Evolutionary conservation across 768 basidiomycete species (phyloP).

Genomic region (Naganishia onofrii): DNA sequence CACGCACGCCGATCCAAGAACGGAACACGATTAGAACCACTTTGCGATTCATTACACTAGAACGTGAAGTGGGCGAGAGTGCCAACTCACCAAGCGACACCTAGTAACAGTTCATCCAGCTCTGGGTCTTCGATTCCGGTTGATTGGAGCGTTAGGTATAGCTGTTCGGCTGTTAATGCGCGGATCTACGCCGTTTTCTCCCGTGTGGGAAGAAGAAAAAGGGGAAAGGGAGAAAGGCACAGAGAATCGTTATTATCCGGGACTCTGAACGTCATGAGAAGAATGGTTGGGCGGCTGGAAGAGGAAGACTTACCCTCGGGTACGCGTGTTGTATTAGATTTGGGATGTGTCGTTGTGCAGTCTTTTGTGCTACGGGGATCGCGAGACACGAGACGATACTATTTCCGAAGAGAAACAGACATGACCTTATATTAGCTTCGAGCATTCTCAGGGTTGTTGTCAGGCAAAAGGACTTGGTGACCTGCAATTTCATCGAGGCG

Average conservation of each 20-base stretch:
- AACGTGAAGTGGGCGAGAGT: too few species aligned
- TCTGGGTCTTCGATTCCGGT: conserved; percentile 56
- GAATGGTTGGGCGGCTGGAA: too few species aligned
- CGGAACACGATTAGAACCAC: too few species aligned
- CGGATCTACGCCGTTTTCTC: too few species aligned
- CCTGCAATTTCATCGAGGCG: conserved; percentile 80
- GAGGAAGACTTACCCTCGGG: conserved; percentile 64
- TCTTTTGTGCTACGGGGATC: conserved; percentile 49
- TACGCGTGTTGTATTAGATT: conserved; percentile 73
- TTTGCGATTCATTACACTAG: not conserved
- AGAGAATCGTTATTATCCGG: not conserved
- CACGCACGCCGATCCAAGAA: too few species aligned
- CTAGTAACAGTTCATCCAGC: conserved; percentile 33
- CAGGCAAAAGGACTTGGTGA: conserved; percentile 25
- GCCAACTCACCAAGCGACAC: conserved; percentile 32
- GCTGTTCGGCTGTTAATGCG: conserved; percentile 72
- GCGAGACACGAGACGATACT: conserved; percentile 69
- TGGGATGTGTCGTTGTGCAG: not conserved
- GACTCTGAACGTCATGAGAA: too few species aligned
- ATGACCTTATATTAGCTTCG: not conserved
- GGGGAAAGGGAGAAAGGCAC: not conserved
- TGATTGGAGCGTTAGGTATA: conserved; percentile 74
- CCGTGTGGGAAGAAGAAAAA: not conserved
- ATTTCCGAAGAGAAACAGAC: conserved; percentile 25
- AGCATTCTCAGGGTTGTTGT: not conserved